phyloP scores from a whole-genome alignment of 73 alveolate species.

The Paramecium caudatum region DNA sequence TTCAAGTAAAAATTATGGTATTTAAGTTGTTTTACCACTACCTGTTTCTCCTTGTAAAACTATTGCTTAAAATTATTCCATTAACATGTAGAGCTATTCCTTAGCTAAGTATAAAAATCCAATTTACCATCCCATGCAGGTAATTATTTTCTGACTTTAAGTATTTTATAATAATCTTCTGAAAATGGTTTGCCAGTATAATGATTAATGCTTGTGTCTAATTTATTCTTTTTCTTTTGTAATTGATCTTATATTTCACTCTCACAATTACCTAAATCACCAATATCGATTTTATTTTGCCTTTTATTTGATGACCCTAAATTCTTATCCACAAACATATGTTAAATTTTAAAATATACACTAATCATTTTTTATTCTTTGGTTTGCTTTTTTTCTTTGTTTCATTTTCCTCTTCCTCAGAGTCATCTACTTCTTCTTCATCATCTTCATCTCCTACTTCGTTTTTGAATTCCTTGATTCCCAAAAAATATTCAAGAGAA shows the following conservation, averaged over 20 bases:
- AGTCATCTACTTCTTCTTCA: constrained; percentile 47
- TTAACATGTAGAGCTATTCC: constrained; percentile 86
- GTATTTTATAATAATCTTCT: constrained; percentile 80
- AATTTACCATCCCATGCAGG: constrained; percentile 94
- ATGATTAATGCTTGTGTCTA: background rate
- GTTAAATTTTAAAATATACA: too few relatives aligned
- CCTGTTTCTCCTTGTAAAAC: constrained; percentile 99
- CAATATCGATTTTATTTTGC: background rate
- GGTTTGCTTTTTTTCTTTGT: background rate
- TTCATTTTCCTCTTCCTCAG: constrained; percentile 36
- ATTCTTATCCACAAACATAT: constrained; percentile 55
- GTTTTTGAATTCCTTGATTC: constrained; percentile 42
- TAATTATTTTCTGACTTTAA: constrained; percentile 90
- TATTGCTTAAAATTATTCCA: constrained; percentile 88
- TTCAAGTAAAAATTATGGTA: constrained; percentile 94
- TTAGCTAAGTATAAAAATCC: constrained; percentile 75
- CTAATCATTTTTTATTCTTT: background rate
- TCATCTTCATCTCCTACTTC: constrained; percentile 52
- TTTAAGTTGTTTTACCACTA: constrained; percentile 99
- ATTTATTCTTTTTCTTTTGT: background rate
- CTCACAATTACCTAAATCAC: background rate
- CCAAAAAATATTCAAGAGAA: constrained; percentile 70
- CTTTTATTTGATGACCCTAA: background rate
- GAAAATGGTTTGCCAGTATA: constrained; percentile 85
- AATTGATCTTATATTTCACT: background rate